Conservation (phyloP, 75 land plant genomes). For the Azolla pinnata region DNA sequence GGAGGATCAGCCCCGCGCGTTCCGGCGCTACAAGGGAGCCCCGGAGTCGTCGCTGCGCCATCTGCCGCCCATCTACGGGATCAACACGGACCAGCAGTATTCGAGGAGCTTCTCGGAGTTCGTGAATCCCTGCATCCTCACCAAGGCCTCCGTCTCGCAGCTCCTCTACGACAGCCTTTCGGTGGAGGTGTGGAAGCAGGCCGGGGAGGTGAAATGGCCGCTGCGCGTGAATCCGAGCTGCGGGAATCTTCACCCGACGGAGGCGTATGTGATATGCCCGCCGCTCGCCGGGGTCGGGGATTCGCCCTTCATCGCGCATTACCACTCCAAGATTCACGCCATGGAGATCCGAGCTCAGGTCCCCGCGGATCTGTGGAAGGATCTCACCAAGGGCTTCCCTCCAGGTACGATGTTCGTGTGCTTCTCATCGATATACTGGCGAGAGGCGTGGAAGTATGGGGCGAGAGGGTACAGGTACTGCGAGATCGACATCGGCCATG, state of each 20-base stretch:
- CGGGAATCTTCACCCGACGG: constrained; percentile 96
- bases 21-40: constrained; percentile 69
- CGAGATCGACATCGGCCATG: constrained; percentile 95
- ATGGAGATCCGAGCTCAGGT: constrained; percentile 60
- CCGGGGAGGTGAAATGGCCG: constrained; percentile 88
- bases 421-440: constrained; percentile 82
- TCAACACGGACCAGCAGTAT: constrained; percentile 15
- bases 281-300: constrained; percentile 41
- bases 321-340: constrained; percentile 83
- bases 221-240: constrained; percentile 94
- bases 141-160: constrained; percentile 54
- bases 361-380: constrained; percentile 24
- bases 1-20: constrained; percentile 93
- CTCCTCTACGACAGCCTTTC: constrained; percentile 81
- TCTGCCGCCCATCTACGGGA: constrained; percentile 12
- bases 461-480: constrained; percentile 92
- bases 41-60: constrained; percentile 47
- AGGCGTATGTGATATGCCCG: constrained; percentile 61
- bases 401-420: constrained; percentile 39
- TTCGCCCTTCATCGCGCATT: constrained; percentile 66
- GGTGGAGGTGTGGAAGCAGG: constrained; percentile 85
- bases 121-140: constrained; percentile 22
- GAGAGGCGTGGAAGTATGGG: constrained; percentile 99
- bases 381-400: constrained; percentile 28
- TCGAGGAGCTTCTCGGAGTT: constrained; percentile 26